phyloP scores from a whole-genome alignment of 805 yeast genomes.

The Nakazawaea molendinolei region DNA sequence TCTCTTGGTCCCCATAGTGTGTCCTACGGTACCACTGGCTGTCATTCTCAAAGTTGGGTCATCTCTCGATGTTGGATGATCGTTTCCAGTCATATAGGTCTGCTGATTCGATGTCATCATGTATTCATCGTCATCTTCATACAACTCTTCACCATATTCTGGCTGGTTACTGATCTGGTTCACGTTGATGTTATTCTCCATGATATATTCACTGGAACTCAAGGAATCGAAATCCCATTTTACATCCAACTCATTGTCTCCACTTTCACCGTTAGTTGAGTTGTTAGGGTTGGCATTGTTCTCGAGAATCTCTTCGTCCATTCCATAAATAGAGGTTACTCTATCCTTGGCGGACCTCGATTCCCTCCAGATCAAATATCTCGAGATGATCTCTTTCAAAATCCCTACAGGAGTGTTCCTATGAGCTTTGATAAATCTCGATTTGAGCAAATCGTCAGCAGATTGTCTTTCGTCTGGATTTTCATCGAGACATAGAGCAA shows the following conservation, averaged over 20 bases:
- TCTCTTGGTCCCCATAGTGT: constrained; percentile 20
- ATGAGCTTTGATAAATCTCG: constrained; percentile 63
- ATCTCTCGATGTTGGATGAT: constrained; percentile 4
- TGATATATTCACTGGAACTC: constrained; percentile 63
- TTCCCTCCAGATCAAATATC: constrained; percentile 74
- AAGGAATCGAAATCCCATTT: constrained; percentile 90
- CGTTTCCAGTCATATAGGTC: constrained; percentile 12
- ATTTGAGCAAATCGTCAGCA: constrained; percentile 77
- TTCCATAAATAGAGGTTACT: constrained; percentile 30
- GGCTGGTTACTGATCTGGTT: constrained; percentile 11
- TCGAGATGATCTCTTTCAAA: constrained; percentile 67
- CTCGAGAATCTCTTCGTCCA: constrained; percentile 31
- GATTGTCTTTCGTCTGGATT: constrained; percentile 81
- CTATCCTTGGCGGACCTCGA: constrained; percentile 50
- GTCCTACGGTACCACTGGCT: constrained; percentile 4
- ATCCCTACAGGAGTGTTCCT: constrained; percentile 51
- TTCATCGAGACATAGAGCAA: constrained; percentile 90
- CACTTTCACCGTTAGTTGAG: constrained; percentile 18
- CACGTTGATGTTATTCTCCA: constrained; percentile 58
- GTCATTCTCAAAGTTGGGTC: constrained; percentile 10
- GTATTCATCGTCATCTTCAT: constrained; percentile 10
- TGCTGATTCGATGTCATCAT: constrained; percentile 9
- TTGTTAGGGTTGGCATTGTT: constrained; percentile 14
- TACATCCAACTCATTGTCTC: constrained; percentile 35
- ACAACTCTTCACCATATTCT: constrained; percentile 13